Evolutionary conservation across 441 rosid species (phyloP).

Genomic region (Codiaeum variegatum): DNA sequence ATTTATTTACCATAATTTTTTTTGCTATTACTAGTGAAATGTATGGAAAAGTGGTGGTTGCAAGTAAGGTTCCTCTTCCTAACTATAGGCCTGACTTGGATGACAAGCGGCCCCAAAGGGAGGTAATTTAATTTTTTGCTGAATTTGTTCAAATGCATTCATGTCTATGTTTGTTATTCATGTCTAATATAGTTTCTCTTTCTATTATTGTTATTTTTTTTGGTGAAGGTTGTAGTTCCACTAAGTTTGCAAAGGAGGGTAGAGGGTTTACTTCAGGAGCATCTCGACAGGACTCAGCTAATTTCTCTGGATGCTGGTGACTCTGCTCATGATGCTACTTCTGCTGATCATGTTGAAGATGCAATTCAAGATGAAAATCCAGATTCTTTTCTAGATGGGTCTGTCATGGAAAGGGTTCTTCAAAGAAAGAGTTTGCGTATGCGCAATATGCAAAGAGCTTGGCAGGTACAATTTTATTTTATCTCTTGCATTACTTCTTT

Average conservation of each 20-base stretch:
- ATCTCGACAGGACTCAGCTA: constrained; percentile 71
- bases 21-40: constrained; percentile 50
- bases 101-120: constrained; percentile 97
- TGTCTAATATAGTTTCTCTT: neutral
- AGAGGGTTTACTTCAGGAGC: constrained; percentile 88
- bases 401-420: constrained; percentile 95
- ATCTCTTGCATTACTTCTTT: neutral
- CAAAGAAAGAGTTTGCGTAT: constrained; percentile 85
- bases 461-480: constrained; percentile 46
- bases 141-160: constrained; percentile 13
- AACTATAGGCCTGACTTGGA: constrained; percentile 96
- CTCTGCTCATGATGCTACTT: constrained; percentile 30
- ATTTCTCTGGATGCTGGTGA: constrained; percentile 41
- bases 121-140: constrained; percentile 53
- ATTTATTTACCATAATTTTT: neutral
- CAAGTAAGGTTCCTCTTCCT: constrained; percentile 96
- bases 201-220: neutral
- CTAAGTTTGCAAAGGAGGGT: constrained; percentile 91
- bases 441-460: constrained; percentile 90
- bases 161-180: neutral
- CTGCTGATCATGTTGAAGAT: constrained; percentile 44
- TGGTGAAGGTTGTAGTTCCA: constrained; percentile 75
- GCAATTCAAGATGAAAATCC: constrained; percentile 40
- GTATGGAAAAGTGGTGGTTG: constrained; percentile 93
- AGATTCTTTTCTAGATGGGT: constrained; percentile 63